Percentiles rank a stretch among this genome's conserved stretches.
These are phyloP conservation scores for Colletotrichum sp. DNA, from an alignment of 2,329 filamentous ascomycete genomes.

Conservation along the genomic window DNA sequence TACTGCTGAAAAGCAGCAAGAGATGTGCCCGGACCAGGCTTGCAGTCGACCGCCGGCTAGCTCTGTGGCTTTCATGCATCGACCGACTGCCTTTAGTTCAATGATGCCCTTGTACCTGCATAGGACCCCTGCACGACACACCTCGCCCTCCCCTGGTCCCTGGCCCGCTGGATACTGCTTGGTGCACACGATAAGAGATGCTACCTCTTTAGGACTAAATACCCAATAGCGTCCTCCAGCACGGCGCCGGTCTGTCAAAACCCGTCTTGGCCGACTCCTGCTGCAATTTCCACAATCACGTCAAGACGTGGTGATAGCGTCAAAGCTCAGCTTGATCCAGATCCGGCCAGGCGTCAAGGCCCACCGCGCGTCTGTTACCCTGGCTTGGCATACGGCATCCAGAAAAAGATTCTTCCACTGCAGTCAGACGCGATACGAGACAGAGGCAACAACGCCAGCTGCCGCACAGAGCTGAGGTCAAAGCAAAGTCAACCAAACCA, in stretches of 20 bases:
- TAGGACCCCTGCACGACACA: background rate
- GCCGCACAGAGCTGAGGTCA: background rate
- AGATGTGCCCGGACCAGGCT: conserved; percentile 9
- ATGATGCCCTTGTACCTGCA: conserved; percentile 21
- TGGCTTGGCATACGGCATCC: background rate
- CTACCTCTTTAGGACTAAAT: conserved; percentile 16
- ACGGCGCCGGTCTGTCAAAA: background rate
- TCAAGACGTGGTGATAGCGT: conserved; percentile 14
- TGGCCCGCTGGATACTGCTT: background rate
- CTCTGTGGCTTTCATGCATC: conserved; percentile 15
- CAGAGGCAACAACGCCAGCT: background rate
- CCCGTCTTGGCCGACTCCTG: conserved; percentile 12
- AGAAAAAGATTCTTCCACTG: background rate
- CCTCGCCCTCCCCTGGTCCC: background rate
- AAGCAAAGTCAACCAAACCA: background rate
- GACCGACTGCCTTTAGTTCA: background rate
- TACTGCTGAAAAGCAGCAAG: conserved; percentile 15
- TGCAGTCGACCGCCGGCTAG: background rate
- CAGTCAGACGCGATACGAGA: conserved; percentile 6
- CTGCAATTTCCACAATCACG: conserved; percentile 18
- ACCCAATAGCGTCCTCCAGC: background rate
- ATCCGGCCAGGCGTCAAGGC: background rate
- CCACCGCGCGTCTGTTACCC: conserved; percentile 1
- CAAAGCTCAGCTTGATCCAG: conserved; percentile 7
- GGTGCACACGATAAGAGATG: conserved; percentile 7